phyloP scores from a whole-genome alignment of 306 rosid genomes.

The Castanea sativa region DNA sequence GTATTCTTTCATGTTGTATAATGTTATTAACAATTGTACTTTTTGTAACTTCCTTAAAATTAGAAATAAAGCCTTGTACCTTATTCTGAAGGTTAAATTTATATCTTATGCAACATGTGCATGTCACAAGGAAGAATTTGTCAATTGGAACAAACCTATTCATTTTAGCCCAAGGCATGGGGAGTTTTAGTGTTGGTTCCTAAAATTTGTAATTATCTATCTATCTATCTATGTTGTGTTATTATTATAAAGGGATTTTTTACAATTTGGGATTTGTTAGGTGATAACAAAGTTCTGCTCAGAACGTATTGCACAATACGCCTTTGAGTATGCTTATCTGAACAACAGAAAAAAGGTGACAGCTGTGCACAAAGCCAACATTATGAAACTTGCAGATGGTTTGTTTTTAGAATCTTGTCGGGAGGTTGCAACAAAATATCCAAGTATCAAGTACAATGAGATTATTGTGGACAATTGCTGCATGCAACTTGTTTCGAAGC shows the following conservation, averaged over 20 bases:
- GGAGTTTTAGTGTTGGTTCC: too few relatives aligned
- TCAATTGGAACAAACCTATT: too few relatives aligned
- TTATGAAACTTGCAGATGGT: slow-evolving; percentile 92
- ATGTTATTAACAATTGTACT: too few relatives aligned
- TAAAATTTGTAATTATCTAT: too few relatives aligned
- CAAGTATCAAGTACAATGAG: slow-evolving; percentile 68
- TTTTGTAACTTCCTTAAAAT: too few relatives aligned
- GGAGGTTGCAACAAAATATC: slow-evolving; percentile 67
- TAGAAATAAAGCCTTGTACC: too few relatives aligned
- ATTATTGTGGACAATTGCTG: slow-evolving; percentile 90
- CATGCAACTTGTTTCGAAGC: slow-evolving; percentile 91
- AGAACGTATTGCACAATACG: slow-evolving; percentile 82
- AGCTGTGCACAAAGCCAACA: slow-evolving; percentile 96
- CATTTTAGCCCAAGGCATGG: too few relatives aligned
- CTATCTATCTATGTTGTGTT: too few relatives aligned
- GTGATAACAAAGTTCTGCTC: slow-evolving; percentile 94
- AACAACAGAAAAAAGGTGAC: slow-evolving; percentile 92
- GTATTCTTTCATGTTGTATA: too few relatives aligned
- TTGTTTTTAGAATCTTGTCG: slow-evolving; percentile 84
- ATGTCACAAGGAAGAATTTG: too few relatives aligned
- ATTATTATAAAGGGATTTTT: neutral
- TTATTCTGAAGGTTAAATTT: too few relatives aligned
- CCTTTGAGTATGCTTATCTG: slow-evolving; percentile 87
- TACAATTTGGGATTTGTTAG: slow-evolving; percentile 32
- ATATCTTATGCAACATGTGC: too few relatives aligned